phyloP scores from a whole-genome alignment of 306 rosid species.

The Castanea mollissima region DNA sequence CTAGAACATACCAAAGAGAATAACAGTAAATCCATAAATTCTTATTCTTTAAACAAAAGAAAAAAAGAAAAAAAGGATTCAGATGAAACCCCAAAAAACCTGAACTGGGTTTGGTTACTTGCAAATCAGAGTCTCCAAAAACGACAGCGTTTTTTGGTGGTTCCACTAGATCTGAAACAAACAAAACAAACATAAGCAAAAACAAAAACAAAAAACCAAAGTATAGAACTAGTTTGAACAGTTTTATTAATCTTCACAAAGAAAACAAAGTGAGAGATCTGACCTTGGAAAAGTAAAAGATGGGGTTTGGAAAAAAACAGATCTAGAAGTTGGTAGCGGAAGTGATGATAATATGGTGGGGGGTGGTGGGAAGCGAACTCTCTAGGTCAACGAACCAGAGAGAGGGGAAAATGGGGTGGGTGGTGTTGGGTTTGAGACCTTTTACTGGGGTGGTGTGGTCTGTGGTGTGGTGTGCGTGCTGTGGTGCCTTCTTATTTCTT shows the following conservation, averaged over 20 bases:
- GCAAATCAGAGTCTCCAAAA: constrained; percentile 10
- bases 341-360: neutral
- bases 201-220: neutral
- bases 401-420: neutral
- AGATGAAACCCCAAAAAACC: constrained; percentile 28
- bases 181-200: neutral
- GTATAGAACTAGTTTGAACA: constrained; percentile 12
- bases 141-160: constrained; percentile 1
- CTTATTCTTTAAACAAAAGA: neutral
- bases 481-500: constrained; percentile 5
- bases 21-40: too few relatives aligned
- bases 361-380: constrained; percentile 18
- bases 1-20: neutral
- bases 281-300: constrained; percentile 43
- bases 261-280: constrained; percentile 31
- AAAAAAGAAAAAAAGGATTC: constrained; percentile 5
- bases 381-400: constrained; percentile 52
- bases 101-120: constrained; percentile 29
- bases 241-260: constrained; percentile 32
- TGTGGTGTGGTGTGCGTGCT: neutral
- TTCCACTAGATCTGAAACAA: constrained; percentile 56
- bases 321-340: constrained; percentile 28
- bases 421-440: neutral
- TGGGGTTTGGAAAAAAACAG: constrained; percentile 14
- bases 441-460: neutral